Evolutionary conservation across 2,329 filamentous ascomycete genomes (phyloP).

Genomic region (Metarhizium rileyi): DNA sequence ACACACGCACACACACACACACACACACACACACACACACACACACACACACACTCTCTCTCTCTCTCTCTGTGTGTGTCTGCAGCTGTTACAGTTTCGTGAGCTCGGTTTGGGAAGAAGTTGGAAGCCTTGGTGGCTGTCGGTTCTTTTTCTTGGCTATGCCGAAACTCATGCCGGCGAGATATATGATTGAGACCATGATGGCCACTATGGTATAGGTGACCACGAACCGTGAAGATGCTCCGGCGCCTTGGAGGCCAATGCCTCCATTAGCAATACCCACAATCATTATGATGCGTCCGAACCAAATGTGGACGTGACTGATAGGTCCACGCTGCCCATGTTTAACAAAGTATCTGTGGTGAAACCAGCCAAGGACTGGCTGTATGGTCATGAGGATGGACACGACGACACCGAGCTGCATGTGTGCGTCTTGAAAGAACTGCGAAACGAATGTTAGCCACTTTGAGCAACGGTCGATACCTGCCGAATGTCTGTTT

Average conservation of each 20-base stretch:
- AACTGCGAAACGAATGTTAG: constrained; percentile 28
- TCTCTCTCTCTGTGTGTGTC: background rate
- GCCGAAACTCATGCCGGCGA: background rate
- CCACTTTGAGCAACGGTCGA: background rate
- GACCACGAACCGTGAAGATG: constrained; percentile 31
- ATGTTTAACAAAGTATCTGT: constrained; percentile 39
- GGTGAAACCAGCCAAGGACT: constrained; percentile 47
- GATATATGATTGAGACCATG: background rate
- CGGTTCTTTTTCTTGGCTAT: background rate
- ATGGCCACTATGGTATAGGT: constrained; percentile 47
- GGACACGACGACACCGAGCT: constrained; percentile 45
- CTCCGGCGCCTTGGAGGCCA: constrained; percentile 43
- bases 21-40: too few relatives aligned
- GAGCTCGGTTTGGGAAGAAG: background rate
- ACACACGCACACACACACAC: background rate
- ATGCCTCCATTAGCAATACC: constrained; percentile 56
- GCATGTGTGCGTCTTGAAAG: constrained; percentile 43
- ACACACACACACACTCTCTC: background rate
- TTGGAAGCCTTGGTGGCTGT: background rate
- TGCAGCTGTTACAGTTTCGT: background rate
- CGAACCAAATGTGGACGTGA: constrained; percentile 52
- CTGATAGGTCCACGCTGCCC: constrained; percentile 40
- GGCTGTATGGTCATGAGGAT: constrained; percentile 48
- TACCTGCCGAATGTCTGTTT: background rate
- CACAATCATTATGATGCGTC: constrained; percentile 45